Conservation (phyloP, 352 stramenopile genomes). For the Elongisporangium senticosum region DNA sequence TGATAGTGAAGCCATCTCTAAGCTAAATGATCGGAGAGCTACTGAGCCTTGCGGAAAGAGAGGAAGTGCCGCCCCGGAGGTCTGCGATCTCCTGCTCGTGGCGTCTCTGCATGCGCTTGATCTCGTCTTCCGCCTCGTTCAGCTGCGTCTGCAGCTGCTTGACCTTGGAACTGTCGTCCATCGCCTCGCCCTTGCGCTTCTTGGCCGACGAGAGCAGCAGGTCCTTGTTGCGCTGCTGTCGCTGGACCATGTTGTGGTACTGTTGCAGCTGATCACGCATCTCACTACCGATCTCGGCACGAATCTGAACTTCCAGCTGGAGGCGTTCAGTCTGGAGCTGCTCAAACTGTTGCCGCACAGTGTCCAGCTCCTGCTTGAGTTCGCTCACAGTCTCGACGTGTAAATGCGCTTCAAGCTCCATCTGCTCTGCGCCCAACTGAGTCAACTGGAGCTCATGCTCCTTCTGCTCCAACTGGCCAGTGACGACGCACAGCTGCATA, state of each 20-base stretch:
- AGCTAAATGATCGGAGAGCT: neutral
- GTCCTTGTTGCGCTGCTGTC: slow-evolving; percentile 16
- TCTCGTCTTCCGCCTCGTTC: slow-evolving; percentile 78
- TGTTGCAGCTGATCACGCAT: slow-evolving; percentile 65
- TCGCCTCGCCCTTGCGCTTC: slow-evolving; percentile 28
- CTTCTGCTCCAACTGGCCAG: slow-evolving; percentile 1
- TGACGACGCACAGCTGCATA: slow-evolving; percentile 6
- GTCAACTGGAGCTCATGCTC: neutral
- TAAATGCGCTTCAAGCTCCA: slow-evolving; percentile 3
- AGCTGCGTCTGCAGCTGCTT: slow-evolving; percentile 52
- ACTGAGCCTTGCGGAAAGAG: neutral
- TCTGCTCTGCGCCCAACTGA: neutral
- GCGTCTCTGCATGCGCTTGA: slow-evolving; percentile 62
- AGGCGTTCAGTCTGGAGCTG: slow-evolving; percentile 51
- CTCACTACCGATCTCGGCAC: slow-evolving; percentile 61
- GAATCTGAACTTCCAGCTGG: slow-evolving; percentile 54
- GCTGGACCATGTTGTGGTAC: slow-evolving; percentile 40
- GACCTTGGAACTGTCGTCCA: slow-evolving; percentile 25
- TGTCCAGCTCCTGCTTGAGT: slow-evolving; percentile 46
- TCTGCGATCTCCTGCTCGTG: slow-evolving; percentile 29
- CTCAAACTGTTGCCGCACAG: slow-evolving; percentile 45
- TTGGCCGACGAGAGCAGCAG: slow-evolving; percentile 29
- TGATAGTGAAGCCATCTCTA: neutral
- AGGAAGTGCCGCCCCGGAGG: neutral
- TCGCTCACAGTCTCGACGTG: neutral